phyloP scores from a whole-genome alignment of 306 rosid genomes.

The Hippophae gyantsensis region DNA sequence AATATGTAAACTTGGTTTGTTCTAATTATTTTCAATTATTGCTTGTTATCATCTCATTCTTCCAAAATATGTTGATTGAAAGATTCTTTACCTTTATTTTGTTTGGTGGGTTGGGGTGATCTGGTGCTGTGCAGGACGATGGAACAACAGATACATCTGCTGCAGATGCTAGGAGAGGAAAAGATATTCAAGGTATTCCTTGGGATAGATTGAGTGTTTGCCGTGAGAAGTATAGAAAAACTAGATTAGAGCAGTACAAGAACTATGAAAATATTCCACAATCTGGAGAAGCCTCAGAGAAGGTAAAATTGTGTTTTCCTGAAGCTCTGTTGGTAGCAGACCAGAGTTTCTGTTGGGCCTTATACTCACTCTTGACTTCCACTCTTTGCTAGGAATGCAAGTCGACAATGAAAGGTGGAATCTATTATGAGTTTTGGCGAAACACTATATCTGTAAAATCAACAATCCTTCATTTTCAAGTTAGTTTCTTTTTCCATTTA shows the following conservation, averaged over 20 bases:
- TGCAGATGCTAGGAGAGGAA: constrained; percentile 27
- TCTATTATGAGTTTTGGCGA: constrained; percentile 24
- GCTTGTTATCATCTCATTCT: background rate
- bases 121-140: constrained; percentile 12
- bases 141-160: constrained; percentile 22
- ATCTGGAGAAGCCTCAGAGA: constrained; percentile 25
- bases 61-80: background rate
- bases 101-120: background rate
- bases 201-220: constrained; percentile 23
- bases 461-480: constrained; percentile 29
- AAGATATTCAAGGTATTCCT: constrained; percentile 31
- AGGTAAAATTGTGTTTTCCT: constrained; percentile 9
- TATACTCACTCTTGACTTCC: background rate
- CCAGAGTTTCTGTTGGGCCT: background rate
- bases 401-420: constrained; percentile 21
- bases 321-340: background rate
- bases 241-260: constrained; percentile 24
- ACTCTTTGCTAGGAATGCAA: constrained; percentile 20
- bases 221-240: constrained; percentile 25
- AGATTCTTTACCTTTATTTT: background rate
- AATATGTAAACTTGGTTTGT: constrained; percentile 21
- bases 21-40: background rate
- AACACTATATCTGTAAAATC: constrained; percentile 28
- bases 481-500: constrained; percentile 1
- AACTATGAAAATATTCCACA: constrained; percentile 32